Conservation (phyloP, 345 rosid species). For the Iberis pinnata region DNA sequence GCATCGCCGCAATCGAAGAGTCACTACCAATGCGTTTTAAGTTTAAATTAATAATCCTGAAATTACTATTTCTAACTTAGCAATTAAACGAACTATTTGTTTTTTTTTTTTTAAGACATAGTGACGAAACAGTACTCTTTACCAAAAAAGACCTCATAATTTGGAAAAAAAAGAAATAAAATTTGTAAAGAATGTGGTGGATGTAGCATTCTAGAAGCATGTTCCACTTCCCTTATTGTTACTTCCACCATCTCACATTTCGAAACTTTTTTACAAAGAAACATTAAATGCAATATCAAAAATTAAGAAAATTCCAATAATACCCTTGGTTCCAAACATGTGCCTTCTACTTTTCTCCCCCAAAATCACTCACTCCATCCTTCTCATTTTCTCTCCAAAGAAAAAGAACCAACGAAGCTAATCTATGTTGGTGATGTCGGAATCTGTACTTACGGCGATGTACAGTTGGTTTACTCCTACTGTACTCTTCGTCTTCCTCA, state of each 20-base stretch:
- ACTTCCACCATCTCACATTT: conserved; percentile 19
- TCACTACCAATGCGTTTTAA: too few species aligned
- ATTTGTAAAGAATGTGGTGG: conserved; percentile 12
- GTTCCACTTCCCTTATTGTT: conserved; percentile 23
- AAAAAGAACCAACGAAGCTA: conserved; percentile 5
- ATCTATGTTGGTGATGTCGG: conserved; percentile 42
- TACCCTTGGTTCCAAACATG: conserved; percentile 12
- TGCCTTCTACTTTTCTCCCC: not conserved
- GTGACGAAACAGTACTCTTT: too few species aligned
- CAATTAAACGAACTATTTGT: too few species aligned
- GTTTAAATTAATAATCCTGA: too few species aligned
- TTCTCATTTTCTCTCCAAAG: not conserved
- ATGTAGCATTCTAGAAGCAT: conserved; percentile 25
- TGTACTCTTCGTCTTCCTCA: conserved; percentile 64
- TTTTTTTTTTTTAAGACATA: too few species aligned
- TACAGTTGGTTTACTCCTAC: conserved; percentile 78
- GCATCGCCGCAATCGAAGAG: too few species aligned
- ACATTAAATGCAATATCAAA: not conserved
- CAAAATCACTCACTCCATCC: not conserved
- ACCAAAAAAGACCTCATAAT: too few species aligned
- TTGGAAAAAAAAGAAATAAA: too few species aligned
- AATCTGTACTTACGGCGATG: conserved; percentile 55
- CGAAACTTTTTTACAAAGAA: not conserved
- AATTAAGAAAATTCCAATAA: not conserved
- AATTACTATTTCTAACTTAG: too few species aligned